Evolutionary conservation across 1,284 basidiomycete species (phyloP), one percentile per base, ranked within the genome.

Genomic region (Heterobasidion annosum): DNA sequence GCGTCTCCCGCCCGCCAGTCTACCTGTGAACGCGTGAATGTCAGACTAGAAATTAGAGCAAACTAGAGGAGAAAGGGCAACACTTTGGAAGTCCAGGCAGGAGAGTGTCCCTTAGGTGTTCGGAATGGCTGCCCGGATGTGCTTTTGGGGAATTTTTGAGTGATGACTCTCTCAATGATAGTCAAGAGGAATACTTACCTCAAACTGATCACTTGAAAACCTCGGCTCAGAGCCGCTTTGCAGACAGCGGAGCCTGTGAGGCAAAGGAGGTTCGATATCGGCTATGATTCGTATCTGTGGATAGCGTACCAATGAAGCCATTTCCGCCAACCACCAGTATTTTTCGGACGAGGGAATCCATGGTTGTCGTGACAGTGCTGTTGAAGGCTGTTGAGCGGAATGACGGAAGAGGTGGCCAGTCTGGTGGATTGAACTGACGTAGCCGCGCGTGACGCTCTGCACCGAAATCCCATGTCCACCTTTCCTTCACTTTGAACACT

Each of bases 281-380:
- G 8, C 40, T 57, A 34, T 44, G 19, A 34, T 45, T 19, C 40
- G 9, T n/a, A 35, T 43, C 37, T 53, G 47, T 40, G 51, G 54
- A 55, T 53, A 46, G 61, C 74, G 57, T 61, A 90, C 93, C 94
- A 60, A 98, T 83, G 73, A 96, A 98, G 12, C 95, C 94, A 69
- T 97, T 97, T 34, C 94, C 94, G 16, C 95, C 95, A 1, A 97
- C 82, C 34, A 98, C 93, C 8, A 95, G 81, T 56, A 97, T 78
- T 65, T 77, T 83, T 58, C 78, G 81, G 58, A 76, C 34, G 12
- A 48, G 10, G 12, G 50, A 32, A 12, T 51, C 43, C 59, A 58
- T 59, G 1, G 25, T 44, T 4, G 25, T 25, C 1, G 25, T 5
- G 25, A 25, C 3, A 25, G 25, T 25, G 25, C n/a, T n/a, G n/a